Base-by-base conservation (phyloP, 768 basidiomycete genomes). In the Tricholoma furcatifolium region DNA sequence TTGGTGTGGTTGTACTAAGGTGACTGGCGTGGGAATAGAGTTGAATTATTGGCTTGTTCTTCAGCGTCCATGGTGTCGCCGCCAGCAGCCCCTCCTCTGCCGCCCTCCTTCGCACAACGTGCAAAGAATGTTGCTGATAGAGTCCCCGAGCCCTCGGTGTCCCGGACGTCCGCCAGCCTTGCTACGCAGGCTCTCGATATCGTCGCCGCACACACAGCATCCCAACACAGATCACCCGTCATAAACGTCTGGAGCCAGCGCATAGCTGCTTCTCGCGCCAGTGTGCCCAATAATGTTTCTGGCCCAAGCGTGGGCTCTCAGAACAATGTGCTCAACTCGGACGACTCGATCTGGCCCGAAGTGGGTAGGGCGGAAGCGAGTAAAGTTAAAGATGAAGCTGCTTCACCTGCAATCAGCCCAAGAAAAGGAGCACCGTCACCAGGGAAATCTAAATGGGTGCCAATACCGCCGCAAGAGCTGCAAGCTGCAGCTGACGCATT, bases 391-490 rank as follows among this genome's bases (percentile, higher is more conserved):
- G 44, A 34, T 6, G 43, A 39, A n/a, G 3, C 48, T 43, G 40
- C 50, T 30, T 35, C 44, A 52, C 44, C n/a, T 20, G 12, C 34
- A 8, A 32, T 50, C 21, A 49, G 60, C 14, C 47, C 61, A 6
- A 62, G 60, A 47, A 70, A 70, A 61, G 58, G 67, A 69, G 51
- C 54, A 67, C 66, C 24, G 47, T 50, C n/a, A 41, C 35, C 7
- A 68, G 67, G 76, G 5, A 84, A 83, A 68, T 84, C 76, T 5
- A 84, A 83, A 68, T 84, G 84, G 84, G 74, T 78, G 0, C 72
- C 74, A n/a, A 80, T 84, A 39, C 81, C 83, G 2, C 69, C 79
- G 0, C 68, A 74, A 47, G 83, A 84, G 58, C 70, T 83, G 14
- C 79, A 79, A 59, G 80, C 79, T 6, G 74, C 81, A 14, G 74